A percentile compares a stretch with the other conserved stretches of the same genome.
phyloP scores from a whole-genome alignment of 768 basidiomycete species.

The Floccularia luteovirens region DNA sequence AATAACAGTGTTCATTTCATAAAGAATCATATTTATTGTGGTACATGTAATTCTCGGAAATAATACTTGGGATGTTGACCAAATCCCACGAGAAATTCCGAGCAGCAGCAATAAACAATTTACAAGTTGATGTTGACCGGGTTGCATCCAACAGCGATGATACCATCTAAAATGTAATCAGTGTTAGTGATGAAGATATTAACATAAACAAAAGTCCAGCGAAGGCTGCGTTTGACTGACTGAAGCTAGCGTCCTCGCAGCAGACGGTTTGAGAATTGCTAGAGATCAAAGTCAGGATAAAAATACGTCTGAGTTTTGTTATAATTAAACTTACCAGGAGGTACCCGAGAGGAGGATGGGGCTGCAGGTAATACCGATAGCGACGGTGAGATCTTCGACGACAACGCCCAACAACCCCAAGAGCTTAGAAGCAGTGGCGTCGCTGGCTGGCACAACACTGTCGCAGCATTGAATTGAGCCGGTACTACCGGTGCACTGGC shows the following conservation, averaged over 20 bases:
- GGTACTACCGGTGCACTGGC: constrained; percentile 1
- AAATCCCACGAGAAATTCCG: too few relatives aligned
- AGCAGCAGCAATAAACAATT: too few relatives aligned
- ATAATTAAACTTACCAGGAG: not conserved
- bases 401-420: constrained; percentile 1
- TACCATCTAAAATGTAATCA: constrained; percentile 1
- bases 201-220: not conserved
- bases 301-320: not conserved
- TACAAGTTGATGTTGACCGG: constrained; percentile 2
- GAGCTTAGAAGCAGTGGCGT: not conserved
- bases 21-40: too few relatives aligned
- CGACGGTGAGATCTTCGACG: not conserved
- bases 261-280: constrained; percentile 3
- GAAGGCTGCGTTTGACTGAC: too few relatives aligned
- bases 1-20: too few relatives aligned
- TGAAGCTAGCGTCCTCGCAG: not conserved
- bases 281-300: not conserved
- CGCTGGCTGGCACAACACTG: not conserved
- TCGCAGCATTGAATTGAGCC: constrained; percentile 4
- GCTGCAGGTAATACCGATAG: constrained; percentile 2
- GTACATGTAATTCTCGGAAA: too few relatives aligned
- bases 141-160: not conserved
- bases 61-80: too few relatives aligned
- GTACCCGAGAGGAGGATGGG: not conserved
- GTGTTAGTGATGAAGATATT: not conserved